Base-by-base conservation (phyloP, 2,329 filamentous ascomycete species). In the Apiospora kogelbergensis region DNA sequence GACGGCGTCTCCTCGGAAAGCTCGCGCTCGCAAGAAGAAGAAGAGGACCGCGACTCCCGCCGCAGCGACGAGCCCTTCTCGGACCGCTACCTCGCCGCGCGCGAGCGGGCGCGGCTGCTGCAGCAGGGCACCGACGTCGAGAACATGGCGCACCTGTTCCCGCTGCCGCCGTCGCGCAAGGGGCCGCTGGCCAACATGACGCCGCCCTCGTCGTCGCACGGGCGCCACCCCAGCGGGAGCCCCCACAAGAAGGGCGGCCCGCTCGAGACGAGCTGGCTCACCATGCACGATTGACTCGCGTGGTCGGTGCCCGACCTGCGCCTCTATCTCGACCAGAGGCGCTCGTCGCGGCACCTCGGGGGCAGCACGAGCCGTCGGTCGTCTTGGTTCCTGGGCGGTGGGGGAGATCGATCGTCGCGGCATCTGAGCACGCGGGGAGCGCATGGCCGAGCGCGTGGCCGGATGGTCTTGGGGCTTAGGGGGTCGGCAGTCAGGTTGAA, bases 251-350 rank as follows among this genome's bases (percentile, higher is more conserved):
- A 30, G 13, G 48, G 48, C n/a, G n/a, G 0, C 53, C 53, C 13
- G 5, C n/a, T 60, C 15, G 53, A 60, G 53, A 60, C 53, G 2
- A 60, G 53, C 53, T 60, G 53, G 53, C 53, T 60, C 30, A 37
- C 9, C 17, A 37, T 7, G 53, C 53, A 60, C 53, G 53, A 60
- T n/a, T 60, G 53, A 60, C 53, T 60, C 1, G 53, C 53, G 53
- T 60, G 53, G 53, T 60, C 53, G 53, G 30, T 60, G 53, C 53
- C 53, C 30, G 53, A 60, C 53, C 53, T 60, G 53, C 53, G 53
- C 53, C 53, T 60, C 53, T 60, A 60, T 6, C 53, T 60, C 53
- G 53, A 60, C 7, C 37, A 60, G 53, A 60, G 22, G 53, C 20
- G 53, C 53, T 60, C 53, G 6, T 60, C 30, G 26, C 53, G 53